Base-by-base conservation (phyloP, 176 grass and related monocot species). In the Oryza longistaminata region DNA sequence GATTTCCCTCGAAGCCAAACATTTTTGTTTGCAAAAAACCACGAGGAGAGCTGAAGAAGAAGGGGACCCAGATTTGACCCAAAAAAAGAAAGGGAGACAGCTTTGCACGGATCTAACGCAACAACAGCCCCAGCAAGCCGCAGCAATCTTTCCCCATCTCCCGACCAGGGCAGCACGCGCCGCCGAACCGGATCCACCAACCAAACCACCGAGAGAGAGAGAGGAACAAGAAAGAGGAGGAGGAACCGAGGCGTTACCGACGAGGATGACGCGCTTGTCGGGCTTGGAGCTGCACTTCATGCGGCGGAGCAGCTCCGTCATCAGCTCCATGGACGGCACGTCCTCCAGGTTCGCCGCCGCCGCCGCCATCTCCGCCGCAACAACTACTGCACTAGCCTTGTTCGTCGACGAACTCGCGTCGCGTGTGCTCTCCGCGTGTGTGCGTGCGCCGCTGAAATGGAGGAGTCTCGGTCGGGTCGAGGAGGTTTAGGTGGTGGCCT, bases 201-300 rank as follows among this genome's bases (percentile, higher is more conserved):
- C 7, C 34, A 35, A 3, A 3, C 34, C 26, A 65, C 45, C 34
- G 31, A 16, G 35, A 37, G 35, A 37, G 35, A 22, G 29, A 7
- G 35, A 40, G 39, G 39, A 40, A 1, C 3, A 17, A 26, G 5
- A 3, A 9, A 37, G 5, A 31, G 29, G 29, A 0, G 34, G 34
- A n/a, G n/a, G n/a, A n/a, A n/a, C n/a, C n/a, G n/a, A n/a, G n/a
- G 34, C 34, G 34, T 40, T 40, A 95, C 93, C 96, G 71, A 98
- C 74, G 65, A 98, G 93, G 88, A 95, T 94, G 89, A 98, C 86
- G 86, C 91, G 96, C 81, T 95, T 98, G 83, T 98, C 93, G 8
- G 93, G 96, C 90, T 95, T 98, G 72, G 96, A 87, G 22, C 91
- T 86, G 86, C 96, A 98, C 85, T 94, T 98, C 91, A 90, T 87